Base-by-base conservation (phyloP, 331 rosid genomes). In the Acacia pycnantha region DNA sequence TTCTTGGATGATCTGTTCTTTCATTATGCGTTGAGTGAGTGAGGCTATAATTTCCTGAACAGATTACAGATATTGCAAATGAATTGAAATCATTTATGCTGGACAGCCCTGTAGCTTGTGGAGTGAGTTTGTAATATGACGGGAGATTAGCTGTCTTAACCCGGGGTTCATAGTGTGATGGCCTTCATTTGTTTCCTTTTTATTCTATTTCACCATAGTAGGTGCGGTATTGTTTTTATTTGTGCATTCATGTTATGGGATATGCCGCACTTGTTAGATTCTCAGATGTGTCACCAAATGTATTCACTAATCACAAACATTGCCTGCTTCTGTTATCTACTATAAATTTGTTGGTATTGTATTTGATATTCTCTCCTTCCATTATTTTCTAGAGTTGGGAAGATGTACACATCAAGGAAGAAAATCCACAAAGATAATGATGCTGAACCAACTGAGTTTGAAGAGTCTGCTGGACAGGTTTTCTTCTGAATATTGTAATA, bases 401-500 rank as follows among this genome's bases (percentile, higher is more conserved):
- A 82, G 74, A 93, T 93, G 97, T 93, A 64, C 82, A 90, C 97
- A 19, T 85, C 92, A 31, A 88, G 87, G 85, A 91, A 88, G 89
- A 93, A 93, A 85, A 91, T 93, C 83, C 90, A 82, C 80, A 93
- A 93, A 80, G 97, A 91, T 61, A 89, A 88, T 82, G 93, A 88
- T 84, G 91, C 87, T 37, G 95, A 90, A 35, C 93, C 94, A 19
- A 83, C 94, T 29, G 96, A 91, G 74, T 91, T 88, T 16, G 97
- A 93, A 80, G 96, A 87, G 72, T 59, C 86, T 13, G 97, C 90
- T 75, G 92, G 94, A 4, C 96, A 93, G 88, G 97, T 91, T 59
- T 54, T 15, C 1, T 19, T 22, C 6, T 29, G 29, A 35, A 9
- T 22, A 13, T 59, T 54, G 29, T 82, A 33, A 41, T 77, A 16